Base-by-base conservation (phyloP, 768 basidiomycete species). In the Leccinum incarnatum region DNA sequence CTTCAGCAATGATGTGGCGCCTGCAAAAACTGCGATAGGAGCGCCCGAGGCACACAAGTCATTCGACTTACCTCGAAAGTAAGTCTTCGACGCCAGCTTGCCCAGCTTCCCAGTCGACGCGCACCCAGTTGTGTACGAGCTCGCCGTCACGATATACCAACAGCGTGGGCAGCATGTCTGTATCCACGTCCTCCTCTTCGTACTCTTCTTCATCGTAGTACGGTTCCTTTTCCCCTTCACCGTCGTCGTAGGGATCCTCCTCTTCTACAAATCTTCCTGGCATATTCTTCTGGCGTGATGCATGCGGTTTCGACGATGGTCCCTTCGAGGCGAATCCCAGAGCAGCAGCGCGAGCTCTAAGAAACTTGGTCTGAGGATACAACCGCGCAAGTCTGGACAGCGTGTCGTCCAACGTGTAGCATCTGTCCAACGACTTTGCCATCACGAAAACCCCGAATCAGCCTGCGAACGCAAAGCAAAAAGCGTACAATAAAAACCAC, bases 101-200 rank as follows among this genome's bases (percentile, higher is more conserved):
- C 12, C 85, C 86, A 0, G 87, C 89, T 70, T 91, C 90, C 91
- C 90, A 93, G 69, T 93, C 91, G 4, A 93, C 90, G 25, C 91
- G 79, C 9, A 93, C 88, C 91, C 91, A 93, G 51, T 89, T 90
- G 65, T 91, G 83, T n/a, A 91, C 83, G n/a, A 93, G 82, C 60
- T 91, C 84, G 17, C 91, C 90, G 57, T 83, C 85, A 17, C 85
- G 87, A 65, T 93, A 93, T 4, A 89, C 88, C 12, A 91, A 79
- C 67, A 91, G 70, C 1, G 90, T 91, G 0, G 91, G 90, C 27
- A 92, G 78, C 79, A 92, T 83, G 68, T 92, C 90, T 4, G 86
- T 81, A 65, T 92, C 90, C 45, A 91, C 85, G 29, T 84, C 74
- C 53, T 83, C 85, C 5, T 89, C 87, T 12, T 79, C 78, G 45